A percentile compares a stretch with the other conserved stretches of the same genome.
Conservation (phyloP, 2,329 filamentous ascomycete species). For the Penicillium sp. region DNA sequence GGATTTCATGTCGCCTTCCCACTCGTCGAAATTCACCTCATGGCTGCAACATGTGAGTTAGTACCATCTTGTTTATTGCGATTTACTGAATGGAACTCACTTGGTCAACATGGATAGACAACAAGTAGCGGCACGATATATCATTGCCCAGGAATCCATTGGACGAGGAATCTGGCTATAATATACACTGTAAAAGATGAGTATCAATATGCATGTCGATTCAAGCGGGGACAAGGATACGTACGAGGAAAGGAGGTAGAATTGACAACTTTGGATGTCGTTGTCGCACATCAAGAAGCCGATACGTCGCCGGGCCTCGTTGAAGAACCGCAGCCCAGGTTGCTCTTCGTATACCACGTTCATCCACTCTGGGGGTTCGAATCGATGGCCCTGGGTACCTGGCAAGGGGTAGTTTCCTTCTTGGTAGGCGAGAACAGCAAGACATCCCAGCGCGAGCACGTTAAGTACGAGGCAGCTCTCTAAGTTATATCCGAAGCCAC, state of each 20-base stretch:
- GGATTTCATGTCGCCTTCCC: constrained; percentile 58
- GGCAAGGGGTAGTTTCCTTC: constrained; percentile 51
- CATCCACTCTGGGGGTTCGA: constrained; percentile 42
- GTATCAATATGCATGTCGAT: background rate
- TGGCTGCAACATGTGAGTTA: constrained; percentile 28
- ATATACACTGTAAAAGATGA: constrained; percentile 39
- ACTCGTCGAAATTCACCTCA: constrained; percentile 48
- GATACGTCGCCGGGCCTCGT: constrained; percentile 53
- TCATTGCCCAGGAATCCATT: constrained; percentile 55
- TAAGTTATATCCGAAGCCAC: constrained; percentile 52
- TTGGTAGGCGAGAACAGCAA: constrained; percentile 51
- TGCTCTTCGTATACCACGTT: constrained; percentile 41
- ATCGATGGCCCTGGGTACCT: constrained; percentile 34
- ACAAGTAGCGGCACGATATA: constrained; percentile 53
- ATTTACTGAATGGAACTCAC: constrained; percentile 26
- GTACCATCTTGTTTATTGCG: constrained; percentile 9
- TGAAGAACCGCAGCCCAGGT: constrained; percentile 54
- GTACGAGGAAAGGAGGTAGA: constrained; percentile 52
- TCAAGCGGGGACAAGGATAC: constrained; percentile 4
- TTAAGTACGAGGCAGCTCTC: constrained; percentile 54
- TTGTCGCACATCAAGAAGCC: constrained; percentile 54
- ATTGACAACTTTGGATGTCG: constrained; percentile 53
- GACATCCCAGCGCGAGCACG: constrained; percentile 53
- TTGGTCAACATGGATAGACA: constrained; percentile 51
- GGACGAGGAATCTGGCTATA: constrained; percentile 54